These are phyloP conservation scores for Cercospora canescens DNA, from an alignment of 2,329 filamentous ascomycete species.

Conservation along the genomic window DNA sequence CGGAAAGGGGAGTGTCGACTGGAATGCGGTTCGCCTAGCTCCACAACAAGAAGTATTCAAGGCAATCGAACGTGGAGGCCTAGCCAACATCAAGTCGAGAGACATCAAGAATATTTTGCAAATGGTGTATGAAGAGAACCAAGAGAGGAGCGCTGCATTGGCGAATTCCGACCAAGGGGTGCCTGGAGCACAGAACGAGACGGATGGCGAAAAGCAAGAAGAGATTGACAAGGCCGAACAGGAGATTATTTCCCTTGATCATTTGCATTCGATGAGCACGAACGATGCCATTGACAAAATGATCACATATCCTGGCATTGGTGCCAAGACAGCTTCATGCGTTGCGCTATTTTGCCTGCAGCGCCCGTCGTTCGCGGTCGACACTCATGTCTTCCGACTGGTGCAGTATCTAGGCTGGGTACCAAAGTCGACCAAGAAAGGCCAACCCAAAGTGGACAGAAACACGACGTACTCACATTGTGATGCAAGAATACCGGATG, in stretches of 20 bases:
- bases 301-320: slow-evolving; percentile 62
- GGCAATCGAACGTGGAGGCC: slow-evolving; percentile 69
- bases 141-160: slow-evolving; percentile 55
- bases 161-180: slow-evolving; percentile 37
- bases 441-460: slow-evolving; percentile 47
- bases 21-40: slow-evolving; percentile 67
- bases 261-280: slow-evolving; percentile 57
- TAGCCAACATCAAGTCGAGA: slow-evolving; percentile 69
- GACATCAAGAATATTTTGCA: slow-evolving; percentile 74
- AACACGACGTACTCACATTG: slow-evolving; percentile 60
- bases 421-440: slow-evolving; percentile 47
- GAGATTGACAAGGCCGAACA: slow-evolving; percentile 60
- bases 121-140: slow-evolving; percentile 69
- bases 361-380: slow-evolving; percentile 64
- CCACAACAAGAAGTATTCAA: slow-evolving; percentile 62
- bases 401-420: slow-evolving; percentile 64
- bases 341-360: slow-evolving; percentile 66
- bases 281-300: slow-evolving; percentile 60
- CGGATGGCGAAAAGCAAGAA: slow-evolving; percentile 53
- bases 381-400: slow-evolving; percentile 66
- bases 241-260: slow-evolving; percentile 64
- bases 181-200: slow-evolving; percentile 47
- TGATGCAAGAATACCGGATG: slow-evolving; percentile 61
- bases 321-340: slow-evolving; percentile 66
- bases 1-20: slow-evolving; percentile 72